phyloP scores from a whole-genome alignment of 176 grass and related monocot genomes.

The Rhynchospora tenuis region DNA sequence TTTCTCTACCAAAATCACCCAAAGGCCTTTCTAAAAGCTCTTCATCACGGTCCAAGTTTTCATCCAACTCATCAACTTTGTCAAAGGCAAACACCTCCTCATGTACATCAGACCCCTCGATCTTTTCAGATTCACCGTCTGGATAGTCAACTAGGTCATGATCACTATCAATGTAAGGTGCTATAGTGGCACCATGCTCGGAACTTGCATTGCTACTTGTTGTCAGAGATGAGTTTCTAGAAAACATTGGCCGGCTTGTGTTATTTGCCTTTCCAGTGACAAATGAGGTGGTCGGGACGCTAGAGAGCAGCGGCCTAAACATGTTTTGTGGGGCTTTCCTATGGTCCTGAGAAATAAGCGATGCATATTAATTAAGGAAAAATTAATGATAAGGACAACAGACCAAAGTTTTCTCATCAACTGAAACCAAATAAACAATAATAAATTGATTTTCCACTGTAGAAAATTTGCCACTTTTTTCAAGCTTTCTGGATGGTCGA shows the following conservation, averaged over 20 bases:
- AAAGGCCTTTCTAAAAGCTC: constrained; percentile 28
- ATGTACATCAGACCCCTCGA: constrained; percentile 32
- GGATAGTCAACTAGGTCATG: constrained; percentile 40
- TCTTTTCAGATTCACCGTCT: constrained; percentile 42
- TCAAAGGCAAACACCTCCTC: constrained; percentile 81
- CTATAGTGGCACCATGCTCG: constrained; percentile 35
- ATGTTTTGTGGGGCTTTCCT: constrained; percentile 75
- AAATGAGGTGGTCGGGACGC: constrained; percentile 62
- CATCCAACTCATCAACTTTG: constrained; percentile 61
- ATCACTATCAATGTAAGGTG: constrained; percentile 41
- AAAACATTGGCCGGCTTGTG: constrained; percentile 44
- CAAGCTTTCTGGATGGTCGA: neutral
- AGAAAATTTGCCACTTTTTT: neutral
- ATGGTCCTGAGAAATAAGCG: constrained; percentile 60
- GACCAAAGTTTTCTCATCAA: neutral
- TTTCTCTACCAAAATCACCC: constrained; percentile 21
- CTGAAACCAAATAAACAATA: neutral
- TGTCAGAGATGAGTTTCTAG: constrained; percentile 63
- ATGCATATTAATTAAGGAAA: constrained; percentile 22
- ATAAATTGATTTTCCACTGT: neutral
- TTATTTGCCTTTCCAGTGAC: constrained; percentile 42
- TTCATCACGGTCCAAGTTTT: constrained; percentile 33
- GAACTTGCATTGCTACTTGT: constrained; percentile 67
- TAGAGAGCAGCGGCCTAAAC: constrained; percentile 88
- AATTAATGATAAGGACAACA: neutral